Percentiles rank a stretch among this genome's conserved stretches.
phyloP scores from a whole-genome alignment of 768 basidiomycete species.

The Naganishia friedmannii region DNA sequence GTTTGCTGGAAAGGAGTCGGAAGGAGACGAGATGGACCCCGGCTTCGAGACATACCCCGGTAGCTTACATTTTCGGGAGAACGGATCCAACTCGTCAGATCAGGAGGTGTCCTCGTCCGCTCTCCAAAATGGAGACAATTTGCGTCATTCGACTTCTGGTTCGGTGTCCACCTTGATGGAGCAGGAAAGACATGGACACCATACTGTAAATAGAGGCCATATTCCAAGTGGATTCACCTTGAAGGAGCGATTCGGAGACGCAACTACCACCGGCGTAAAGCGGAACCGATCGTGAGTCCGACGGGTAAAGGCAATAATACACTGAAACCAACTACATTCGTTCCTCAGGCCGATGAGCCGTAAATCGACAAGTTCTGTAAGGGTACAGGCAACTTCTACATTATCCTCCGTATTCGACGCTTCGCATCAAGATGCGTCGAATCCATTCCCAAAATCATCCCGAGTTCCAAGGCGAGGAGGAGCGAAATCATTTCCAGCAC shows the following conservation, averaged over 20 bases:
- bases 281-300: slow-evolving; percentile 5
- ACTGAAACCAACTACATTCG: background rate
- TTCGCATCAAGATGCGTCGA: background rate
- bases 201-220: background rate
- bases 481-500: slow-evolving; percentile 4
- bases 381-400: background rate
- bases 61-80: background rate
- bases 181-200: background rate
- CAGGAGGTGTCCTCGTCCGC: background rate
- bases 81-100: background rate
- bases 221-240: background rate
- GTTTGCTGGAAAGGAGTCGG: background rate
- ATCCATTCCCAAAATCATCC: background rate
- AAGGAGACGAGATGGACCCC: background rate
- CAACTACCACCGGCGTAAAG: background rate
- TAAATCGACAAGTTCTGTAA: background rate
- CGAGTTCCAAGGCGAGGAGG: background rate
- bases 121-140: background rate
- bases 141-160: background rate
- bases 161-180: background rate
- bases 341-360: background rate
- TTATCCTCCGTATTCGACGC: slow-evolving; percentile 4
- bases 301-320: background rate
- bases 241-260: slow-evolving; percentile 4
- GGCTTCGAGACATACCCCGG: background rate